Conservation (phyloP, 495 filamentous ascomycete species). For the Cercophora sp. region DNA sequence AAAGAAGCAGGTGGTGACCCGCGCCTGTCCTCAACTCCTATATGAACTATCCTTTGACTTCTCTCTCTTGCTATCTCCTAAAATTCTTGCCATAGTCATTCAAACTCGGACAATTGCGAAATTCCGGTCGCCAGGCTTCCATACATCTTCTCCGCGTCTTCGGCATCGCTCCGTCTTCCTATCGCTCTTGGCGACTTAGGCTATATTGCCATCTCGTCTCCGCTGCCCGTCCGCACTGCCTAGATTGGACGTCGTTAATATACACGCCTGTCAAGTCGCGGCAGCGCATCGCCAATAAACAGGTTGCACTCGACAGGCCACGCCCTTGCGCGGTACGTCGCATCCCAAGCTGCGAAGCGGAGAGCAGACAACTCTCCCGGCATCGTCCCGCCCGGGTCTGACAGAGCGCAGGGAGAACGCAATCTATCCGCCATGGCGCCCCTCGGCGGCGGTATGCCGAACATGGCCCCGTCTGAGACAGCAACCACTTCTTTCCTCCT, state of each 20-base stretch:
- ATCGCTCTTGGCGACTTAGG: constrained; percentile 26
- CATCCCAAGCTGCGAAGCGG: too few species aligned
- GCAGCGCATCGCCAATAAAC: constrained; percentile 5
- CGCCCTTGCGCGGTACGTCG: too few species aligned
- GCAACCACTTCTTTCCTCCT: constrained; percentile 48
- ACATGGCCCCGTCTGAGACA: constrained; percentile 16
- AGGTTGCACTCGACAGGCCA: background rate
- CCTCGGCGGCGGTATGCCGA: constrained; percentile 12
- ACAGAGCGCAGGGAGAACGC: too few species aligned
- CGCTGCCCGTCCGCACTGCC: constrained; percentile 25
- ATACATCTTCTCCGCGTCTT: background rate
- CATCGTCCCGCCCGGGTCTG: constrained; percentile 17
- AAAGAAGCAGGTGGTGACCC: background rate
- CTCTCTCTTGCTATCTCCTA: too few species aligned
- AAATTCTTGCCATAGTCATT: too few species aligned
- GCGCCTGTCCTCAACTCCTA: too few species aligned
- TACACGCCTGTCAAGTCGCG: constrained; percentile 13
- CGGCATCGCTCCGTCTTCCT: constrained; percentile 3
- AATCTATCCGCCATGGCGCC: constrained; percentile 22
- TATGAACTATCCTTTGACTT: too few species aligned
- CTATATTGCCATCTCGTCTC: constrained; percentile 20
- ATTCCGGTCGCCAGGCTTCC: background rate
- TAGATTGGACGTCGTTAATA: constrained; percentile 22
- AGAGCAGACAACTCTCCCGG: too few species aligned
- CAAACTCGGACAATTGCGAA: background rate